Evolutionary conservation across 805 yeast species (phyloP), one percentile per base, ranked within the genome.

Genomic region (Yarrowia deformans): DNA sequence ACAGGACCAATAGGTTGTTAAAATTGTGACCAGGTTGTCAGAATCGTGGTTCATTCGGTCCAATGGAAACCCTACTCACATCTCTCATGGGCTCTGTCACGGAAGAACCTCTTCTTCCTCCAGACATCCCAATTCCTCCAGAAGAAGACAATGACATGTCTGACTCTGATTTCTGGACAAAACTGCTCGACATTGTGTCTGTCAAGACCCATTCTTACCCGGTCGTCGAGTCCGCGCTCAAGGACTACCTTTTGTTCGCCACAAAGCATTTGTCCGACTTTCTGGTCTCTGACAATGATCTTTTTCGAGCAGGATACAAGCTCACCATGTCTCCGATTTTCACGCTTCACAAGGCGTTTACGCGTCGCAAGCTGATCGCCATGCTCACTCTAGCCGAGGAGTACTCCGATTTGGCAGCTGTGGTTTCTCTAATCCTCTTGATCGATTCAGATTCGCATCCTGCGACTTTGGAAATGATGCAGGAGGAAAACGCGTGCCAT

Each of bases 261-360:
- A 60, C 66, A 16, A 43, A 45, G 10, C 66, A 60, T 12, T 29
- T 60, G 16, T 18, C 52, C 13, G 66, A 43, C 14, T 48, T 63
- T 39, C n/a, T 63, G 1, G 39, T 48, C 48, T 16, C 39, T n/a
- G 68, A 63, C 35, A 13, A 46, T 8, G 68, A 48, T 16, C 48
- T 63, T 7, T 63, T 48, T 32, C 43, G 46, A 8, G 68, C 68
- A 16, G 19, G 87, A 84, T 13, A 86, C 84, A 32, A 83, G 71
- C 40, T 78, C 74, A 18, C 78, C 70, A 72, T 85, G 81, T 42
- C 90, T 83, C 52, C 80, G 72, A 84, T 89, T 81, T 39, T 87
- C 84, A 14, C 83, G 85, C 75, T 83, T 83, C 68, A 88, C 81
- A 56, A 87, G 84, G 69, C 79, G 74, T 69, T 85, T 75, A 73